A percentile compares a stretch with the other conserved stretches of the same genome.
phyloP scores from a whole-genome alignment of 352 stramenopile genomes.

The Globisporangium nodosum region DNA sequence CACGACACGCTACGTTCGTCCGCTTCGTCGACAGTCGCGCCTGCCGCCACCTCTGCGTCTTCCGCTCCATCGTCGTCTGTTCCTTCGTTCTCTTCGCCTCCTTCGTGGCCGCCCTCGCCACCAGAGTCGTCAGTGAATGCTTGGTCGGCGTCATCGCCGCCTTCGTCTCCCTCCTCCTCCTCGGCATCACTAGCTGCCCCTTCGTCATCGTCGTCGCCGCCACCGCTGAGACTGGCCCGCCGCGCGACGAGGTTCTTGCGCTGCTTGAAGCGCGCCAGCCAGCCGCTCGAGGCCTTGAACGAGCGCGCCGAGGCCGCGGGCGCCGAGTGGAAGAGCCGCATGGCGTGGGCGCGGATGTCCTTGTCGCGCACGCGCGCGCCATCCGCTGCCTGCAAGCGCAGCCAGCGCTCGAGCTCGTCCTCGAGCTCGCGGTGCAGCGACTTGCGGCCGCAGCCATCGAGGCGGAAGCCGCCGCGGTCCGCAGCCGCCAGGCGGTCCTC shows the following conservation, averaged over 20 bases:
- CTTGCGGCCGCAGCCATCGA: slow-evolving; percentile 16
- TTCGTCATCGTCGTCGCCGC: neutral
- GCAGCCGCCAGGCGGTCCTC: slow-evolving; percentile 3
- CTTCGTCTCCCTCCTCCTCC: neutral
- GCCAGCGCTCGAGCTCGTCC: slow-evolving; percentile 13
- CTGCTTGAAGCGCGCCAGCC: slow-evolving; percentile 17
- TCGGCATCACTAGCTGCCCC: neutral
- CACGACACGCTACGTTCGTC: neutral
- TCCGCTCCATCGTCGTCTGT: neutral
- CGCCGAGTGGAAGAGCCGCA: slow-evolving; percentile 9
- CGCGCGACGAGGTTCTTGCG: slow-evolving; percentile 12
- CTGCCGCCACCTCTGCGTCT: neutral
- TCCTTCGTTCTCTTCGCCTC: neutral
- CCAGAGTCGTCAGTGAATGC: neutral
- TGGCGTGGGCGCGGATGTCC: slow-evolving; percentile 11
- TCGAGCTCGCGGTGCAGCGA: slow-evolving; percentile 12
- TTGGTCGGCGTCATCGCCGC: neutral
- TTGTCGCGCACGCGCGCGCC: slow-evolving; percentile 14
- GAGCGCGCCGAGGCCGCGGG: slow-evolving; percentile 1
- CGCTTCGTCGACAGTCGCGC: neutral
- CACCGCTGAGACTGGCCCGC: neutral
- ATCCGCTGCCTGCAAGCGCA: slow-evolving; percentile 5
- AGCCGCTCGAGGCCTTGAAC: slow-evolving; percentile 18
- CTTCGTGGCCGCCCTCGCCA: too few species aligned
- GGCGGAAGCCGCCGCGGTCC: slow-evolving; percentile 5